Evolutionary conservation across 2,329 filamentous ascomycete species (phyloP).

Genomic region (Huntiella decipiens): DNA sequence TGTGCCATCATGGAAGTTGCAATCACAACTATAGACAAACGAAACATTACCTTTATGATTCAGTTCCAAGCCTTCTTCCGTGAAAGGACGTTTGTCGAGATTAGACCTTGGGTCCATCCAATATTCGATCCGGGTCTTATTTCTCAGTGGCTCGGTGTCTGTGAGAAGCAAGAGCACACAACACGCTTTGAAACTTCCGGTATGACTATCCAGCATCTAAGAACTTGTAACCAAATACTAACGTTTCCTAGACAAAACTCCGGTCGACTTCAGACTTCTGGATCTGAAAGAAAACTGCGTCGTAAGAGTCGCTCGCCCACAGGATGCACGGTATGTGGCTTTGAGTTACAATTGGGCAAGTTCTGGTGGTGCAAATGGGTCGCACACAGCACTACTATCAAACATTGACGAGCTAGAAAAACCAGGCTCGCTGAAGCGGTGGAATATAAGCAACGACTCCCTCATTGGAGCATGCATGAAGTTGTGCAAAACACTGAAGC

Average conservation of each 20-base stretch:
- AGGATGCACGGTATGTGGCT: slow-evolving; percentile 19
- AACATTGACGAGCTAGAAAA: background rate
- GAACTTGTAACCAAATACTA: background rate
- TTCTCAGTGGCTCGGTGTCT: slow-evolving; percentile 1
- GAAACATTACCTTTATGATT: slow-evolving; percentile 1
- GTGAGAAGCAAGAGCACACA: background rate
- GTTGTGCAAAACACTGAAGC: slow-evolving; percentile 22
- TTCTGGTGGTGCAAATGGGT: slow-evolving; percentile 12
- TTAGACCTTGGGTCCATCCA: background rate
- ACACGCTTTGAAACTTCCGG: background rate
- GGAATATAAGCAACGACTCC: background rate
- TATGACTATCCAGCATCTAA: background rate
- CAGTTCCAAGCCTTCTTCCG: slow-evolving; percentile 3
- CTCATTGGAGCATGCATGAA: slow-evolving; percentile 23
- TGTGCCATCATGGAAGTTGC: background rate
- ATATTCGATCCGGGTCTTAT: slow-evolving; percentile 1
- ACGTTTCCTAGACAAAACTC: background rate
- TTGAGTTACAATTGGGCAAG: slow-evolving; percentile 25
- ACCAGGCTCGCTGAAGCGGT: background rate
- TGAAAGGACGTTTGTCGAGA: background rate
- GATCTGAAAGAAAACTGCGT: slow-evolving; percentile 2
- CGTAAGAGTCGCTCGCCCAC: background rate
- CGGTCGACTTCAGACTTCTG: background rate
- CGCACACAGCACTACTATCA: background rate
- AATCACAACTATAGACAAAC: background rate